Percentiles rank a stretch among this genome's conserved stretches.
Evolutionary conservation across 2,329 filamentous ascomycete species (phyloP).

Genomic region (Arthrobotrys musiformis): DNA sequence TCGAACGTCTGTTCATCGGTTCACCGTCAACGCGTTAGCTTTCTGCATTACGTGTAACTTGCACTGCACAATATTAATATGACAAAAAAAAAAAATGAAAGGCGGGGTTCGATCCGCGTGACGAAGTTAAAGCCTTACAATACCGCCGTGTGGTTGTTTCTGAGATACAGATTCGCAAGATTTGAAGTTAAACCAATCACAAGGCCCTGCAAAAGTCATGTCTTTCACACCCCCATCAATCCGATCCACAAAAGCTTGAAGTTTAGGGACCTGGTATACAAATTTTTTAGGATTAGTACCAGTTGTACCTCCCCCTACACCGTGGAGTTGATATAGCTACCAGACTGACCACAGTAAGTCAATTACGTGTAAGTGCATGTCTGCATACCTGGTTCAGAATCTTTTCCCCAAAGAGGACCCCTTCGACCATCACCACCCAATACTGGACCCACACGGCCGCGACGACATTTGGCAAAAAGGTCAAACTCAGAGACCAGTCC

Average conservation of each 20-base stretch:
- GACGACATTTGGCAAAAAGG: background rate
- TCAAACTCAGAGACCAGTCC: background rate
- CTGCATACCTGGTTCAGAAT: background rate
- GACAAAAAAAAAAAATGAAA: too few relatives aligned
- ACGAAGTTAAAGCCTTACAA: background rate
- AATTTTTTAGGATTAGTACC: background rate
- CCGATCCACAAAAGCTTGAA: background rate
- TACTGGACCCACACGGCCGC: background rate
- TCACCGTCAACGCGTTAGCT: background rate
- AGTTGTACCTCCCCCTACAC: background rate
- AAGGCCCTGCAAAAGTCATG: background rate
- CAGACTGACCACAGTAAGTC: too few relatives aligned
- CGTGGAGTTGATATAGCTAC: too few relatives aligned
- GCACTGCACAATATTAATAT: background rate
- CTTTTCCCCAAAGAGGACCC: background rate
- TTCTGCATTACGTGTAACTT: background rate
- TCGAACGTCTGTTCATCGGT: background rate
- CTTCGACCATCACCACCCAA: background rate
- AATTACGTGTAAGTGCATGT: too few relatives aligned
- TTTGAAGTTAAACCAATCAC: background rate
- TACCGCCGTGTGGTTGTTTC: background rate
- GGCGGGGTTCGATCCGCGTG: too few relatives aligned
- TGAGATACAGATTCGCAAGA: background rate
- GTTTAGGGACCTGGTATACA: background rate
- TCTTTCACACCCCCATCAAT: background rate